Conservation (phyloP, 2,329 filamentous ascomycete genomes). For the Hymenoscyphus albidus region DNA sequence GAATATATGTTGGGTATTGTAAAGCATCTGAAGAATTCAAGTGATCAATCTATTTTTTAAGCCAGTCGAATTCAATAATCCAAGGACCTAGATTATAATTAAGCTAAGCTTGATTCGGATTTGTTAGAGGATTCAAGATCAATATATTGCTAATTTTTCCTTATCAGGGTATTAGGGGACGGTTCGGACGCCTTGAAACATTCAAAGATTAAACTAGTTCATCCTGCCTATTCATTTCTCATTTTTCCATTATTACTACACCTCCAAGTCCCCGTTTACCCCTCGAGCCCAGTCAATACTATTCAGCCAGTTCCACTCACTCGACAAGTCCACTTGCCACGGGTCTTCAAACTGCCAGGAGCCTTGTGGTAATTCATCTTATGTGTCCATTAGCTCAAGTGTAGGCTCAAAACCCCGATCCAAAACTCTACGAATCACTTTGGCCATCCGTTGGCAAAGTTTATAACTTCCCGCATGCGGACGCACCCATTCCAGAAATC, state of each 20-base stretch:
- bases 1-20: no score
- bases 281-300: constrained; percentile 24
- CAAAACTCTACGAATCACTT: constrained; percentile 19
- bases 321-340: constrained; percentile 10
- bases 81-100: no score
- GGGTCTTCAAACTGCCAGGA: neutral
- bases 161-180: no score
- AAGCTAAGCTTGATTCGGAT: no score
- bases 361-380: neutral
- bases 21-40: no score
- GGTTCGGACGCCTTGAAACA: no score
- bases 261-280: neutral
- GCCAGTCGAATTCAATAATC: no score
- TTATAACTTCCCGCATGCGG: constrained; percentile 22
- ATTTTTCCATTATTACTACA: neutral
- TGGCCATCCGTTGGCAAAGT: constrained; percentile 18
- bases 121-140: no score
- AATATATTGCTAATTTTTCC: no score
- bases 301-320: constrained; percentile 25
- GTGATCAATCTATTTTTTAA: no score
- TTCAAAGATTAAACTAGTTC: no score
- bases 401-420: constrained; percentile 19
- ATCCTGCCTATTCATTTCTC: neutral
- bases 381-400: neutral
- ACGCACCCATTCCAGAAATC: constrained; percentile 23